phyloP scores from a whole-genome alignment of 2,329 filamentous ascomycete species.

The Metarhizium rileyi region DNA sequence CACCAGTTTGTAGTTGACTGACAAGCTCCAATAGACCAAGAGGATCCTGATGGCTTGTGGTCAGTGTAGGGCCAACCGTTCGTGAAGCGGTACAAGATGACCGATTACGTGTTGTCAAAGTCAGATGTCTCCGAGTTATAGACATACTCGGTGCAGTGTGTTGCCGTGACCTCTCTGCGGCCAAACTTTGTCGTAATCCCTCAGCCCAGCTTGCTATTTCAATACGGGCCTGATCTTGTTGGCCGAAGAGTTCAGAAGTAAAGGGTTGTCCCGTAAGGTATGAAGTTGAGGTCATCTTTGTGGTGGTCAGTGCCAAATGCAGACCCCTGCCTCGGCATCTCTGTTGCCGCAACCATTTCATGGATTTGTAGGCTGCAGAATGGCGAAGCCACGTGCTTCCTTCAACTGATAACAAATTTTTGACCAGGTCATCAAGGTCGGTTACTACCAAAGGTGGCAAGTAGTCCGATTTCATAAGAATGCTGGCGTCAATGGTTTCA shows the following conservation, averaged over 20 bases:
- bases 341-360: conserved; percentile 53
- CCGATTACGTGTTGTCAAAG: conserved; percentile 2
- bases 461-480: conserved; percentile 89
- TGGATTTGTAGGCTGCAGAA: conserved; percentile 69
- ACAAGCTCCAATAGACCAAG: conserved; percentile 65
- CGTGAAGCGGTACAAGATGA: not conserved
- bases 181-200: conserved; percentile 24
- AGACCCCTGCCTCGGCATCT: conserved; percentile 7
- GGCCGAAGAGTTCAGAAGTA: not conserved
- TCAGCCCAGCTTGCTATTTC: conserved; percentile 29
- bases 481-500: conserved; percentile 83
- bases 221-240: conserved; percentile 20
- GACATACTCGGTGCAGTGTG: not conserved
- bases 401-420: conserved; percentile 65
- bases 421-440: conserved; percentile 62
- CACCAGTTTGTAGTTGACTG: conserved; percentile 52
- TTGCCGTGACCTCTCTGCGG: conserved; percentile 18
- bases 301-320: conserved; percentile 5
- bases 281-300: not conserved
- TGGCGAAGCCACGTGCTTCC: conserved; percentile 76
- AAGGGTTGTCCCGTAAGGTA: not conserved
- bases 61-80: not conserved
- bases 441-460: conserved; percentile 68
- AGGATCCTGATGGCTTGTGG: conserved; percentile 54
- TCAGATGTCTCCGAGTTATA: conserved; percentile 7